Evolutionary conservation across 345 rosid genomes (phyloP).

Genomic region (Hevea brasiliensis): DNA sequence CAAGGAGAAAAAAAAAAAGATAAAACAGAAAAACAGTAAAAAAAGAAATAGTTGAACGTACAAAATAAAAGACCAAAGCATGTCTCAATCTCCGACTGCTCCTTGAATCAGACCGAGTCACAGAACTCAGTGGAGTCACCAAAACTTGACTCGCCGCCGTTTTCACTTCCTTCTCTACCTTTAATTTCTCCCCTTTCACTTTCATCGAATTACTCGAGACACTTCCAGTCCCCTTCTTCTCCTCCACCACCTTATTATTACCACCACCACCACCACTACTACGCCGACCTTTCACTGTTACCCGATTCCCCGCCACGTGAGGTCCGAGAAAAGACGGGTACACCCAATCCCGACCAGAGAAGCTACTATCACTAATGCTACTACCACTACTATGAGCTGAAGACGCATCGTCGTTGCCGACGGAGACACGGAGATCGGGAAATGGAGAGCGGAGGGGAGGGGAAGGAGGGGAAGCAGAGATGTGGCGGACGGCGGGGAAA

Average conservation of each 20-base stretch:
- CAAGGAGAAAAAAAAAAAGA: background rate
- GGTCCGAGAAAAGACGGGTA: slow-evolving; percentile 62
- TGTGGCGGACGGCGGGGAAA: slow-evolving; percentile 18
- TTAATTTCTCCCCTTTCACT: slow-evolving; percentile 25
- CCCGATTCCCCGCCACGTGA: slow-evolving; percentile 45
- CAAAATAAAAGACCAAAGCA: slow-evolving; percentile 33
- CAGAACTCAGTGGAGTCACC: slow-evolving; percentile 23
- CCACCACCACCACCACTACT: slow-evolving; percentile 17
- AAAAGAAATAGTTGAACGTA: slow-evolving; percentile 14
- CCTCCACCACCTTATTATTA: slow-evolving; percentile 30
- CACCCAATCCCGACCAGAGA: slow-evolving; percentile 59
- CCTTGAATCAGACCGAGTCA: slow-evolving; percentile 32
- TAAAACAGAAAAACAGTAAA: no score
- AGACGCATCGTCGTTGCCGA: slow-evolving; percentile 11
- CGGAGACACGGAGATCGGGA: slow-evolving; percentile 43
- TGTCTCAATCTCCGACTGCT: slow-evolving; percentile 39
- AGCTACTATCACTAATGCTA: slow-evolving; percentile 11
- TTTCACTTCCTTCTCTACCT: slow-evolving; percentile 23
- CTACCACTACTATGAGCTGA: slow-evolving; percentile 6
- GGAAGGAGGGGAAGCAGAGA: slow-evolving; percentile 29
- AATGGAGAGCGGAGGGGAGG: slow-evolving; percentile 10
- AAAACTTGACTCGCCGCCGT: slow-evolving; percentile 33
- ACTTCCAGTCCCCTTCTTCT: slow-evolving; percentile 24
- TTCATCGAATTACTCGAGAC: background rate
- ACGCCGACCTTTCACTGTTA: slow-evolving; percentile 37